A percentile compares a stretch with the other conserved stretches of the same genome.
Conservation (phyloP, 192 early-diverging fungal genomes). For the Linnemannia elongata region DNA sequence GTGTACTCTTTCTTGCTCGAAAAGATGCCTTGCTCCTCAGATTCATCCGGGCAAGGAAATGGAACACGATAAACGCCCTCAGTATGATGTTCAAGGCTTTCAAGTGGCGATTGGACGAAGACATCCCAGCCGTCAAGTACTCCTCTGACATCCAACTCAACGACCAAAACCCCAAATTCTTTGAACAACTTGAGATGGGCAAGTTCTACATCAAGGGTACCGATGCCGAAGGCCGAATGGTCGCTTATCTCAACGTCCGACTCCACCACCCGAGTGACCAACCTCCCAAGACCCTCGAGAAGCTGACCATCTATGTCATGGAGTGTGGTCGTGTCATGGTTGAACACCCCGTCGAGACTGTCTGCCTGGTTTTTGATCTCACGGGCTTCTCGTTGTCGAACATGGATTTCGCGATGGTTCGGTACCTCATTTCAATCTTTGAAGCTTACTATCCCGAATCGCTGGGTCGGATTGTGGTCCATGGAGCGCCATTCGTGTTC, state of each 20-base stretch:
- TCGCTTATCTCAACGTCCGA: constrained; percentile 59
- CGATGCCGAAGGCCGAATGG: constrained; percentile 48
- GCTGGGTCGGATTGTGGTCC: constrained; percentile 81
- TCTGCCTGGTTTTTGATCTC: constrained; percentile 84
- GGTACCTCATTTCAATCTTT: constrained; percentile 78
- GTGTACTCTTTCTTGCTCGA: too few species aligned
- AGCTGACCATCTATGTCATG: constrained; percentile 76
- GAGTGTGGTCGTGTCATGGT: constrained; percentile 74
- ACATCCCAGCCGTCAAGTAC: constrained; percentile 66
- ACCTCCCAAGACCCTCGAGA: constrained; percentile 72
- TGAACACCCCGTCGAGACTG: constrained; percentile 72
- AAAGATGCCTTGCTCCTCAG: constrained; percentile 79
- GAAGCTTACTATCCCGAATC: constrained; percentile 92
- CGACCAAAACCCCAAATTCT: constrained; percentile 36
- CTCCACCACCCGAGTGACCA: constrained; percentile 64
- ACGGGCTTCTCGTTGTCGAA: constrained; percentile 82
- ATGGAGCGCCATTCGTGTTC: constrained; percentile 91
- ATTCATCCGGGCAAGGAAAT: constrained; percentile 91
- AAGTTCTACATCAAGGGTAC: constrained; percentile 64
- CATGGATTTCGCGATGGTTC: constrained; percentile 82
- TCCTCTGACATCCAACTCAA: constrained; percentile 71
- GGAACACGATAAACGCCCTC: constrained; percentile 82
- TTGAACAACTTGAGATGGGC: constrained; percentile 56
- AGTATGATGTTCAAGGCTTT: constrained; percentile 78
- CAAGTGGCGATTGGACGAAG: constrained; percentile 80